Evolutionary conservation across 345 rosid species (phyloP).

Genomic region (Laguncularia racemosa): DNA sequence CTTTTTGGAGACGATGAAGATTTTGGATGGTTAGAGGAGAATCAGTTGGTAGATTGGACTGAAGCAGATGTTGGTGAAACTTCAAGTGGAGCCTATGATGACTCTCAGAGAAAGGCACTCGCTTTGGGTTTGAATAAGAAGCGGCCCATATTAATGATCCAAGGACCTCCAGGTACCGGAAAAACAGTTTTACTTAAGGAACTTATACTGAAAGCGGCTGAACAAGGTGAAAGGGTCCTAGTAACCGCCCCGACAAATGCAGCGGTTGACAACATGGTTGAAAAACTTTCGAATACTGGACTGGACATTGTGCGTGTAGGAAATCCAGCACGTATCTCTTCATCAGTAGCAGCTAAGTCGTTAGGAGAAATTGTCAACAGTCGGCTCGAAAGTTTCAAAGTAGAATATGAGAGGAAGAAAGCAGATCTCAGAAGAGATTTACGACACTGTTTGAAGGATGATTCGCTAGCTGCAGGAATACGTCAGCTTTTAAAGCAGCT

Average conservation of each 20-base stretch:
- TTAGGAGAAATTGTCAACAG: slow-evolving; percentile 74
- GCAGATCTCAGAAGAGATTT: slow-evolving; percentile 84
- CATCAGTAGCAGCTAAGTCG: slow-evolving; percentile 81
- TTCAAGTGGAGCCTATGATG: slow-evolving; percentile 40
- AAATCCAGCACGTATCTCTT: slow-evolving; percentile 89
- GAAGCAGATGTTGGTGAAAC: slow-evolving; percentile 55
- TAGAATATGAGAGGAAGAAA: slow-evolving; percentile 80
- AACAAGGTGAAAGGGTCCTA: slow-evolving; percentile 88
- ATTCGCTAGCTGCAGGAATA: slow-evolving; percentile 92
- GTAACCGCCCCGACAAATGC: slow-evolving; percentile 97
- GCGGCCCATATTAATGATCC: slow-evolving; percentile 63
- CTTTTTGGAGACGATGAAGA: slow-evolving; percentile 86
- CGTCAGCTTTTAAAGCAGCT: slow-evolving; percentile 95
- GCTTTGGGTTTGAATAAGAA: slow-evolving; percentile 79
- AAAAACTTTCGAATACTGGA: slow-evolving; percentile 64
- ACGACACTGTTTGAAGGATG: slow-evolving; percentile 72
- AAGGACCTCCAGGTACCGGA: slow-evolving; percentile 98
- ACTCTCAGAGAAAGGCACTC: slow-evolving; percentile 60
- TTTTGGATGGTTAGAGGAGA: slow-evolving; percentile 56
- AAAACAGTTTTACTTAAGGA: slow-evolving; percentile 90
- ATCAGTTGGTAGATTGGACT: slow-evolving; percentile 45
- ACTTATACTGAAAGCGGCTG: slow-evolving; percentile 59
- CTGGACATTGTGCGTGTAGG: slow-evolving; percentile 83
- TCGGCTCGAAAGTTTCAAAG: slow-evolving; percentile 51
- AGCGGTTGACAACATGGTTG: slow-evolving; percentile 95